phyloP scores from a whole-genome alignment of 2,329 filamentous ascomycete species.

The Sporothrix mexicana region DNA sequence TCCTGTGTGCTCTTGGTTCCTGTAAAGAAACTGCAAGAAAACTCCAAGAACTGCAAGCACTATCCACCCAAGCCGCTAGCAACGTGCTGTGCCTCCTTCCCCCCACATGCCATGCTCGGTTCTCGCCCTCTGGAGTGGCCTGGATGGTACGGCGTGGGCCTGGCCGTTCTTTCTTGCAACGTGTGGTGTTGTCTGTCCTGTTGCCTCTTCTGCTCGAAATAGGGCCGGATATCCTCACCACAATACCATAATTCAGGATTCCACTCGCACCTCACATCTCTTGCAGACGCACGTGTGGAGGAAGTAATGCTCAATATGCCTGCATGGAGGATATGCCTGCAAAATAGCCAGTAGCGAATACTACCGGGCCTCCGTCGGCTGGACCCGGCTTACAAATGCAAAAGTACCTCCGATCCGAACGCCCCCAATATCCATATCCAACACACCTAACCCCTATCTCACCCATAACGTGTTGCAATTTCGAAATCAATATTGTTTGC shows the following conservation, averaged over 20 bases:
- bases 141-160: too few relatives aligned
- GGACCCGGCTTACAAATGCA: constrained; percentile 19
- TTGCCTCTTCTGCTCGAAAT: neutral
- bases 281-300: neutral
- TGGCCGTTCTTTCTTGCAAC: too few relatives aligned
- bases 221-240: neutral
- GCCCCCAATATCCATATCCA: neutral
- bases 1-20: neutral
- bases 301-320: neutral
- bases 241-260: neutral
- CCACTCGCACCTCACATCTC: neutral
- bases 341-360: neutral
- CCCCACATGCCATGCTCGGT: constrained; percentile 21
- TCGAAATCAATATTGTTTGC: neutral
- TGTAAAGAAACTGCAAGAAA: neutral
- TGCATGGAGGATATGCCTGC: neutral
- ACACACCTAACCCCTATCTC: neutral
- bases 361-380: constrained; percentile 8
- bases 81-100: constrained; percentile 28
- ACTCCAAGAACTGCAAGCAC: neutral
- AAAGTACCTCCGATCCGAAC: neutral
- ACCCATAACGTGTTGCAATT: too few relatives aligned
- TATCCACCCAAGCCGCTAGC: constrained; percentile 21
- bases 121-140: neutral
- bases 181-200: too few relatives aligned